These are phyloP conservation scores for Talinum fruticosum DNA, from an alignment of 148 eudicot genomes.

Conservation along the genomic window DNA sequence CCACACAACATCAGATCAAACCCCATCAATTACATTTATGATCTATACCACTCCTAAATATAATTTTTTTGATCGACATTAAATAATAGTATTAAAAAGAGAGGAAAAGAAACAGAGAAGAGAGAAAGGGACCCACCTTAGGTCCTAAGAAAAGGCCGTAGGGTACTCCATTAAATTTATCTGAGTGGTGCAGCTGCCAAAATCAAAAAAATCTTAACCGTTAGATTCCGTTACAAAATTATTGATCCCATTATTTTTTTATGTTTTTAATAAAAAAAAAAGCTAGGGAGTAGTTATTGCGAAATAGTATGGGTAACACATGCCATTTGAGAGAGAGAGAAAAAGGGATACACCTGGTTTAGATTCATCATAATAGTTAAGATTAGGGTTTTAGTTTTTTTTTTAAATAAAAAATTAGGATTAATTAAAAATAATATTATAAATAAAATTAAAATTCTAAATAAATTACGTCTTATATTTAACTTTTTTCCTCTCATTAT, in stretches of 20 bases:
- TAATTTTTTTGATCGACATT: too few species aligned
- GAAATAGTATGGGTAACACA: slow-evolving; percentile 8
- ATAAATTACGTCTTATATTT: too few species aligned
- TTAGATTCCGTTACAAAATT: slow-evolving; percentile 24
- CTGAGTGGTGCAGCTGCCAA: slow-evolving; percentile 84
- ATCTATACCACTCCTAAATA: too few species aligned
- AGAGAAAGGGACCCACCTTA: slow-evolving; percentile 41
- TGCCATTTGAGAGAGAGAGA: too few species aligned
- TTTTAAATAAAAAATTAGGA: too few species aligned
- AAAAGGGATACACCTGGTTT: too few species aligned
- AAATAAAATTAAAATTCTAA: too few species aligned
- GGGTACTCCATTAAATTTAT: slow-evolving; percentile 92
- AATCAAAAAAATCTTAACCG: slow-evolving; percentile 36
- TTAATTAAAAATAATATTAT: too few species aligned
- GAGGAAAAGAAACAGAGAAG: not conserved
- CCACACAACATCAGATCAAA: slow-evolving; percentile 20
- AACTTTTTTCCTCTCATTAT: too few species aligned
- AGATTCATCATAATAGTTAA: too few species aligned
- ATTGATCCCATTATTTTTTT: not conserved
- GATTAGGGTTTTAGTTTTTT: too few species aligned
- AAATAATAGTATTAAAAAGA: not conserved
- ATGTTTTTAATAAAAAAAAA: too few species aligned
- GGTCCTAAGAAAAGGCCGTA: slow-evolving; percentile 97
- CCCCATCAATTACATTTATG: not conserved
- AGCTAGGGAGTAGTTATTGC: not conserved